Evolutionary conservation across 2,329 filamentous ascomycete genomes (phyloP), one percentile per base, ranked within the genome.

Genomic region (Neocucurbitaria cava): DNA sequence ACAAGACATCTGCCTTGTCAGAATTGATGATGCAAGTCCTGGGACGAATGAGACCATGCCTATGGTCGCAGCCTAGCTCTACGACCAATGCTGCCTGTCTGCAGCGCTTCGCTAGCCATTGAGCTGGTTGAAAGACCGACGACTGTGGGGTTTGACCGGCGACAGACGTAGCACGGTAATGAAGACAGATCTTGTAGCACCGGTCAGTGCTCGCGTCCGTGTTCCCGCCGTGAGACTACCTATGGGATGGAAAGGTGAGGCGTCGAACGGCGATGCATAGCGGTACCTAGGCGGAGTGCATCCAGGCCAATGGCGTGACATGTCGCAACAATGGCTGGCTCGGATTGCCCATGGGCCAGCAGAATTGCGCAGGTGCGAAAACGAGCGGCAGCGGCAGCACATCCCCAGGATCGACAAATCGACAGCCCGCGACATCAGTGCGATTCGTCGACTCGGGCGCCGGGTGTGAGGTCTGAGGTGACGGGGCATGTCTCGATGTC

Each of bases 141-240:
- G 30, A 51, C 38, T 39, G 55, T 46, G 45, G 54, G 43, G 59
- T 54, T 60, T 68, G 56, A 67, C 65, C 64, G 68, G 65, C 56
- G 50, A 57, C 58, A 48, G 39, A 39, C 13, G 59, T 59, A 49
- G 58, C 61, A 62, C 61, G 44, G 54, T 60, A 49, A 52, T 54
- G 36, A 52, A 48, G 45, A 53, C 48, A 56, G 50, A 62, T 58
- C 56, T 60, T 57, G 61, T 59, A 57, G 50, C 40, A 66, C 67
- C 67, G 68, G 69, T 69, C 63, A 71, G 50, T 36, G 46, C 38
- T 59, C 52, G 56, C 48, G 36, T 35, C 31, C 20, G 39, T n/a
- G n/a, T 11, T 13, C 41, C 41, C 18, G 46, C 47, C 38, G 54
- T 52, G 49, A 50, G 38, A 48, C 54, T 54, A 52, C 46, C 46